Evolutionary conservation across 2,329 filamentous ascomycete species (phyloP), one percentile per base, ranked within the genome.

Genomic region (Aspergillus ochraceus): DNA sequence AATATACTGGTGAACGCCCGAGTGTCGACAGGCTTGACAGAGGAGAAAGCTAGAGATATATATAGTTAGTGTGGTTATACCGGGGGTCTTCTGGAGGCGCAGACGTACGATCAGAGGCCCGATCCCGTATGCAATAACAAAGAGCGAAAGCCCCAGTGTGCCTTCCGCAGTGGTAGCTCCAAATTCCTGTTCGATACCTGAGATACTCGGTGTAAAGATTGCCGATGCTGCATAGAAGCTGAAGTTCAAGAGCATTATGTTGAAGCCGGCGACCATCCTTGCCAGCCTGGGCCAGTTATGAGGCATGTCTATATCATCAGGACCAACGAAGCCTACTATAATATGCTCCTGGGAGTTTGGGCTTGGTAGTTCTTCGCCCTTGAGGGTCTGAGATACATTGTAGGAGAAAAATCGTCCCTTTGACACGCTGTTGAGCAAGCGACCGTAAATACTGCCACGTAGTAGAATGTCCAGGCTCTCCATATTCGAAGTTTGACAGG

Each of bases 81-180:
- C 0, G 1, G 39, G 39, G 9, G 12, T 17, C 6, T 9, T 17
- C 6, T 19, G n/a, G 22, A 19, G 5, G 29, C 51, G 11, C 2
- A 11, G 8, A 57, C 54, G 2, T 56, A 64, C 60, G 29, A 63
- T 54, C 5, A 64, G 46, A 29, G 60, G 60, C 6, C 63, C 63
- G 42, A 65, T 61, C 4, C 63, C 63, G 47, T 70, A 86, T 1
- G 85, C 87, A 0, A 88, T 74, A 1, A 89, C 86, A 67, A 88
- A 89, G 59, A 89, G 80, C 0, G 85, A 81, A 5, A 89, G 77
- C 0, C 85, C 86, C 0, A 89, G 77, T 0, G 83, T 82, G 2
- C 85, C 83, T 10, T 81, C 77, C 10, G 83, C 76, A 30, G 79
- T 71, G 22, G 77, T 77, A 46, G 88, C 82, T 30, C 79, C 78